Conservation (phyloP, 2,329 filamentous ascomycete species). For the Didymella segeticola region DNA sequence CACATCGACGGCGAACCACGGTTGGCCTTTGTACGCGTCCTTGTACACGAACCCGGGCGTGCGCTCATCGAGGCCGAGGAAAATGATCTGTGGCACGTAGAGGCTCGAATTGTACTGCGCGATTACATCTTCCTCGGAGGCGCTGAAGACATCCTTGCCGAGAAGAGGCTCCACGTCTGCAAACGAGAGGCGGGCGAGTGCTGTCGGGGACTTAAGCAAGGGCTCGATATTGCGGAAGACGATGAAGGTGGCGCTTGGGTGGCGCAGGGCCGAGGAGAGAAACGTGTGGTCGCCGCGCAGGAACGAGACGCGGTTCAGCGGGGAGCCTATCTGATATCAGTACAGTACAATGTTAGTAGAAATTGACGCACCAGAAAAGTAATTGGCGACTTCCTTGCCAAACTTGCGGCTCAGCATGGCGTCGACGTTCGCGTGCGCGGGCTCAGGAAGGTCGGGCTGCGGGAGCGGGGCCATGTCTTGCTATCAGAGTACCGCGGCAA, state of each 20-base stretch:
- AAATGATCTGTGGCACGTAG: conserved; percentile 75
- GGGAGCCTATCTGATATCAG: conserved; percentile 65
- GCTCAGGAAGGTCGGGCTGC: conserved; percentile 61
- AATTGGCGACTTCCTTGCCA: conserved; percentile 81
- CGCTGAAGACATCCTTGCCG: conserved; percentile 72
- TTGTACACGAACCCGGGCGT: conserved; percentile 66
- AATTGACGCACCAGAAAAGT: conserved; percentile 69
- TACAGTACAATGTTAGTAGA: conserved; percentile 7
- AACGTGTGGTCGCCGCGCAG: conserved; percentile 75
- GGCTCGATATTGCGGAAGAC: conserved; percentile 81
- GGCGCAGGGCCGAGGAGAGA: conserved; percentile 69
- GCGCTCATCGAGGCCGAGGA: conserved; percentile 81
- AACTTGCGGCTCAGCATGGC: conserved; percentile 79
- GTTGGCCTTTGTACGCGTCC: conserved; percentile 74
- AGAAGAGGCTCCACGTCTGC: conserved; percentile 74
- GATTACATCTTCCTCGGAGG: conserved; percentile 75
- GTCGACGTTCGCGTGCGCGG: conserved; percentile 65
- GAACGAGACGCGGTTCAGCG: conserved; percentile 81
- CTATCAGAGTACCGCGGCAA: background rate
- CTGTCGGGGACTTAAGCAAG: conserved; percentile 65
- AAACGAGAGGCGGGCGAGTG: conserved; percentile 72
- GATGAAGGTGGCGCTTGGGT: conserved; percentile 74
- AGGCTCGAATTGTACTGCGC: conserved; percentile 75
- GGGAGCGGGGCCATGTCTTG: conserved; percentile 43
- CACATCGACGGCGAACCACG: conserved; percentile 90